Base-by-base conservation (phyloP, 768 basidiomycete species). In the Russula abietina region DNA sequence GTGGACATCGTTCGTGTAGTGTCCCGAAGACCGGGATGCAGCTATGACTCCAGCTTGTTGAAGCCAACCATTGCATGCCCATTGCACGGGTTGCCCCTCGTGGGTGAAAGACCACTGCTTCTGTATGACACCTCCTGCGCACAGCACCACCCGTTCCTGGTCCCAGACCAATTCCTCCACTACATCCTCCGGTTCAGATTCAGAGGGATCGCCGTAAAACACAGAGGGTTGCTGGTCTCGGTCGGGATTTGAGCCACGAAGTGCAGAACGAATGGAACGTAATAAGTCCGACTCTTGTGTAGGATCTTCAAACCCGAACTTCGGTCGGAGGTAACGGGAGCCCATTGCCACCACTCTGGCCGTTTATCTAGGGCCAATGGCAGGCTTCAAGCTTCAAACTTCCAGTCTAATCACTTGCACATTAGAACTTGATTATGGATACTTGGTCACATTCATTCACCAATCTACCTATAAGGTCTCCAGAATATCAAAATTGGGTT, bases 71-170 rank as follows among this genome's bases (percentile, higher is more conserved):
- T 88, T 76, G 70, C 90, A 91, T 6, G 88, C 91, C 75, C 81
- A 89, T 68, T 90, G 90, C 38, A 93, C 82, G 1, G 80, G 78
- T 69, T 93, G 86, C 7, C 78, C 81, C 69, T 90, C 89, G 46
- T 83, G 77, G n/a, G 76, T 72, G 69, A 92, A 89, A 57, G 79
- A 81, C 91, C 91, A 93, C 69, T 84, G 83, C 69, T 86, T 85
- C 60, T 76, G 76, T 57, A 91, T 82, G 17, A 88, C 76, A 0
- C 88, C 87, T 0, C 88, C 91, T 19, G 78, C 77, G 62, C 82
- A 85, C 67, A 89, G 75, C 0, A 88, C 75, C 0, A 88, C 88
- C 17, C 79, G 81, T 60, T 78, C 76, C 26, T 79, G 76, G 66
- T 88, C 82, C 91, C 91, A 93, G 14, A 81, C 76, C 16, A 93